phyloP scores from a whole-genome alignment of 2,329 filamentous ascomycete genomes.

The Sporothrix euskadiensis region DNA sequence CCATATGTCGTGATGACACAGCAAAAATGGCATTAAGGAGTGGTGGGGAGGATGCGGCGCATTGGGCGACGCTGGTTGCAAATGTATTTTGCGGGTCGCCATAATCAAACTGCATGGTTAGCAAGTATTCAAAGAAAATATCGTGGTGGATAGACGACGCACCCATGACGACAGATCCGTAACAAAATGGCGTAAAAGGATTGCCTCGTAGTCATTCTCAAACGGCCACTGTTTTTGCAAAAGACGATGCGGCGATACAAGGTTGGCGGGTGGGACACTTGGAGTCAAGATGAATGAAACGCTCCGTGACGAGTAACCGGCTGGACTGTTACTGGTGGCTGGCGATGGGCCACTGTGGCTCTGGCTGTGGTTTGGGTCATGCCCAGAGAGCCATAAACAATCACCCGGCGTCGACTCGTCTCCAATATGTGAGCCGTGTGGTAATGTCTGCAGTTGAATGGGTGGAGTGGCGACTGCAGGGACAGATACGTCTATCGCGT shows the following conservation, averaged over 20 bases:
- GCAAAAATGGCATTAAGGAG: constrained; percentile 24
- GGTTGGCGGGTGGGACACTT: not conserved
- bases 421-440: not conserved
- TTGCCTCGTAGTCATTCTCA: constrained; percentile 13
- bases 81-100: constrained; percentile 23
- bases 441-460: not conserved
- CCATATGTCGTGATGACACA: constrained; percentile 17
- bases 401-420: not conserved
- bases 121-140: not conserved
- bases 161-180: constrained; percentile 18
- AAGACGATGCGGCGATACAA: not conserved
- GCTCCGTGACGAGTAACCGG: not conserved
- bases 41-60: constrained; percentile 15
- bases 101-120: constrained; percentile 21
- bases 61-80: constrained; percentile 20
- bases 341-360: not conserved
- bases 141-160: not conserved
- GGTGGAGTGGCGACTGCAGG: not conserved
- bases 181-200: constrained; percentile 19
- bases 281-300: constrained; percentile 16
- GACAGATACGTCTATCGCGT: not conserved
- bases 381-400: not conserved
- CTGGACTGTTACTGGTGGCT: not conserved
- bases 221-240: constrained; percentile 19
- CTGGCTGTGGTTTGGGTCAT: not conserved